phyloP scores from a whole-genome alignment of 2,329 filamentous ascomycete species.

The Fusarium incarnatum region DNA sequence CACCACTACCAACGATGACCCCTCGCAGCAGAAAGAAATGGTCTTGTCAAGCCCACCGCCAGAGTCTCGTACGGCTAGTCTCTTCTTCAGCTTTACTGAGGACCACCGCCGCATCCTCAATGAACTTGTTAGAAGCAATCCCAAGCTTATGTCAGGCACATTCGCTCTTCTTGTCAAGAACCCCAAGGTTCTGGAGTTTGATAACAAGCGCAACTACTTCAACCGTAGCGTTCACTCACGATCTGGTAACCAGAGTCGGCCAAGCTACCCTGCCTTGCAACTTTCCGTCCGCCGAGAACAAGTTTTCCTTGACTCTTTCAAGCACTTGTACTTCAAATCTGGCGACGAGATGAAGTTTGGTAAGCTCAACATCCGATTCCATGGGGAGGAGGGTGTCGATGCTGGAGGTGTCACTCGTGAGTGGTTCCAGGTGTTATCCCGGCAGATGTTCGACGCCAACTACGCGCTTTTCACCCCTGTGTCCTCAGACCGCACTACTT shows the following conservation, averaged over 20 bases:
- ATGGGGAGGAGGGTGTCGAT: conserved; percentile 96
- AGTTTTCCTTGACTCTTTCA: conserved; percentile 98
- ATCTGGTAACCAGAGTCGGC: conserved; percentile 75
- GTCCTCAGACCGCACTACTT: conserved; percentile 95
- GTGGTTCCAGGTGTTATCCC: conserved; percentile 97
- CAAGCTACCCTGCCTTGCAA: conserved; percentile 79
- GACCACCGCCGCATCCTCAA: conserved; percentile 98
- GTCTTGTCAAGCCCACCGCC: conserved; percentile 78
- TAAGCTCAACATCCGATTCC: conserved; percentile 97
- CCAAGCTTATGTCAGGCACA: conserved; percentile 98
- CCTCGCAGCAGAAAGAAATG: conserved; percentile 71
- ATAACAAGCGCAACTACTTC: conserved; percentile 99
- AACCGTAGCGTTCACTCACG: conserved; percentile 86
- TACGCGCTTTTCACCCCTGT: conserved; percentile 97
- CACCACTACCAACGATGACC: conserved; percentile 81
- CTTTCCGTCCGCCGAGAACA: conserved; percentile 91
- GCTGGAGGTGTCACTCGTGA: conserved; percentile 97
- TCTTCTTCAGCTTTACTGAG: conserved; percentile 98
- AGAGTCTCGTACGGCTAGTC: conserved; percentile 83
- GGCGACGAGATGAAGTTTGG: conserved; percentile 99
- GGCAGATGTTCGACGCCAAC: conserved; percentile 99
- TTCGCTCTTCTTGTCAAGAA: conserved; percentile 98
- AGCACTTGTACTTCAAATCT: conserved; percentile 95
- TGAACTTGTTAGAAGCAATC: conserved; percentile 95
- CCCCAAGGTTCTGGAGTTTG: conserved; percentile 97